Base-by-base conservation (phyloP, 768 basidiomycete species). In the Boletus fagicola region DNA sequence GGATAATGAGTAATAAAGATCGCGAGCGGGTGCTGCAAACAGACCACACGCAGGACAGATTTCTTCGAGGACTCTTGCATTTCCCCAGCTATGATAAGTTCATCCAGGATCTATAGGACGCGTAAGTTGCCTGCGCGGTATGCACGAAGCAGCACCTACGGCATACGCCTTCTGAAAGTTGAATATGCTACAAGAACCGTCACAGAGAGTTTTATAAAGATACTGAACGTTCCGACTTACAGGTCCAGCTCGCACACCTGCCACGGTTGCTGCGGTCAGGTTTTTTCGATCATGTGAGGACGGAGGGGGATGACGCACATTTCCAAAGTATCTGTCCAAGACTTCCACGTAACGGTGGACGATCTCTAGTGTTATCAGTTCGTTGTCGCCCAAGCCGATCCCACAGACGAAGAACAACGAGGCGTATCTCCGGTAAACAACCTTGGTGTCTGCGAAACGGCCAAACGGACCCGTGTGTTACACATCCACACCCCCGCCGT, bases 141-240 rank as follows among this genome's bases (percentile, higher is more conserved):
- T 13, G 26, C n/a, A n/a, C 13, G 56, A 49, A 43, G 16, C 30
- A 45, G 20, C 18, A 39, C 77, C 45, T 59, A 91, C 94, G 5
- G 91, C 85, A 70, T 94, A 97, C 2, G 95, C 96, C 72, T 94
- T 92, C 70, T 98, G 91, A 71, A 98, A 98, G 76, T 97, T 97
- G 83, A 97, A 98, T 63, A 98, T 96, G 52, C 92, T 94, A 39
- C 46, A 50, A 49, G 8, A n/a, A 47, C 42, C 47, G n/a, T 54
- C 52, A 39, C n/a, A 20, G 39, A 47, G 40, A 36, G 4, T 33
- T 15, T 38, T 22, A n/a, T 38, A 38, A 26, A 22, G 13, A 1
- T 15, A 4, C 18, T 2, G 9, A 56, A 52, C 8, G 45, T 31
- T 11, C 22, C 46, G 18, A 64, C 85, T 70, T 68, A 94, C 92